Evolutionary conservation across 306 rosid species (phyloP), one percentile per base, ranked within the genome.

Genomic region (Rosa chinensis): DNA sequence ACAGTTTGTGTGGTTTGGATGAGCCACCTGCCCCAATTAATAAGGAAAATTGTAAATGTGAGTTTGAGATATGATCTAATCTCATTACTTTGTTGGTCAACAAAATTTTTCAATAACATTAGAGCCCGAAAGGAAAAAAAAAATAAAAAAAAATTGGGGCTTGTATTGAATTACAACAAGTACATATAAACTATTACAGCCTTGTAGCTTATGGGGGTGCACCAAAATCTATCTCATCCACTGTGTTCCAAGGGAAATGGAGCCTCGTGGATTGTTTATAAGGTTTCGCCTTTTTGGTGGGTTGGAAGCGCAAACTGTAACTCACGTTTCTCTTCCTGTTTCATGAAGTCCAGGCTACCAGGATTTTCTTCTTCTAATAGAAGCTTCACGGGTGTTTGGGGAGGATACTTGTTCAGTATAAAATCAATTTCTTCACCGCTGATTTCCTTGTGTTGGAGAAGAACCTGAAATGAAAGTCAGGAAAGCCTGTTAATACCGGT

Each of bases 331-430:
- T 83, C 80, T 78, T 87, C 93, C 74, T 68, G 79, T 66, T 66
- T 74, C 77, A 77, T 10, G 61, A 90, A 87, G 14, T 89, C 92
- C 77, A 93, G 88, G 86, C 85, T 87, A 47, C 88, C 92, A 2
- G 97, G 92, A 68, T 87, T 80, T 77, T 81, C 85, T 87, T 91
- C 98, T 80, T 88, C 92, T 77, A 91, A 85, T 80, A 93, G 82
- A 84, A 83, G 81, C 78, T 74, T 80, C 42, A 91, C 55, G 0
- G 97, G 94, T 40, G 98, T 95, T 79, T 90, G 91, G 50, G 96
- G 91, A 69, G 97, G 99, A 91, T 95, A 95, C 48, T 85, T 88
- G 89, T 79, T 86, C 84, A 93, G 64, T 72, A 95, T 90, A 56
- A 85, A 86, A 68, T 93, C 92, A 32, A 95, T 76, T 88, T 93